phyloP scores from a whole-genome alignment of 371 early-diverging fungal genomes.

The Circinella minor region DNA sequence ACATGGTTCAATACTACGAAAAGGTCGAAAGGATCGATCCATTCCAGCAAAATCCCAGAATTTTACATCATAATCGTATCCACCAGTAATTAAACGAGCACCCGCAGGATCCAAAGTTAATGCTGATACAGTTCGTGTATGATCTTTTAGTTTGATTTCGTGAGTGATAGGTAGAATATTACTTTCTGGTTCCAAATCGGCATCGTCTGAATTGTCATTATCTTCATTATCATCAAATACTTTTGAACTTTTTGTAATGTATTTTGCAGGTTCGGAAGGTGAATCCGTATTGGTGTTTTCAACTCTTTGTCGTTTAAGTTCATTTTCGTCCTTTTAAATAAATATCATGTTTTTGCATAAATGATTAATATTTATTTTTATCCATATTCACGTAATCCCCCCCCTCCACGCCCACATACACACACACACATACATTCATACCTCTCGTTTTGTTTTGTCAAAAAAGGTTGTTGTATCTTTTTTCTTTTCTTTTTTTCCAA shows the following conservation, averaged over 20 bases:
- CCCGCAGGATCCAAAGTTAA: slow-evolving; percentile 87
- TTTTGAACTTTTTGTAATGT: slow-evolving; percentile 26
- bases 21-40: slow-evolving; percentile 79
- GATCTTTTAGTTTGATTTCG: slow-evolving; percentile 70
- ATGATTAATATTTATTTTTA: background rate
- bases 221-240: slow-evolving; percentile 36
- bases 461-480: slow-evolving; percentile 33
- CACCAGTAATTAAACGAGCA: slow-evolving; percentile 78
- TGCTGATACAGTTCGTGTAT: slow-evolving; percentile 77
- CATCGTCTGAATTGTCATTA: slow-evolving; percentile 32
- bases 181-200: slow-evolving; percentile 23
- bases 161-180: slow-evolving; percentile 70
- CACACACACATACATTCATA: slow-evolving; percentile 8
- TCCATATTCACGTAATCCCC: too few species aligned
- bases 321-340: slow-evolving; percentile 2
- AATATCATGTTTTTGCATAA: too few species aligned
- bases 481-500: slow-evolving; percentile 58
- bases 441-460: slow-evolving; percentile 54
- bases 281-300: background rate
- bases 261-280: background rate
- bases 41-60: slow-evolving; percentile 95
- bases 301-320: slow-evolving; percentile 11
- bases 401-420: too few species aligned
- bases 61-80: slow-evolving; percentile 81
- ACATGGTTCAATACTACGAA: slow-evolving; percentile 81